Conservation (phyloP, 768 basidiomycete genomes). For the Daedaleopsis sinensis region DNA sequence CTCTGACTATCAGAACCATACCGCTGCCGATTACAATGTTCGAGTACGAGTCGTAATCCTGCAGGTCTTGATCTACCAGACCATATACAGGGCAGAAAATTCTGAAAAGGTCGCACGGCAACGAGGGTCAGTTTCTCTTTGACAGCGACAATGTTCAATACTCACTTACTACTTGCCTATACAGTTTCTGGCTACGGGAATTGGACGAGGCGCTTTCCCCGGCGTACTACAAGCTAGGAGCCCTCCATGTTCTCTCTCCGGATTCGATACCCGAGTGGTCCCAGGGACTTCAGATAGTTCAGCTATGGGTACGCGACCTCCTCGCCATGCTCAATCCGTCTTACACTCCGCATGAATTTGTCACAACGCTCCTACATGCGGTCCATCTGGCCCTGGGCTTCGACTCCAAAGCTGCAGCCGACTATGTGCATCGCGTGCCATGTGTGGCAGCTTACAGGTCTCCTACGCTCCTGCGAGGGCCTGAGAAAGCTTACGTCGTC, state of each 20-base stretch:
- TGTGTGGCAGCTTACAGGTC: conserved; percentile 21
- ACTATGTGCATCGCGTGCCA: conserved; percentile 38
- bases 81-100: conserved; percentile 21
- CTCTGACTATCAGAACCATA: conserved; percentile 11
- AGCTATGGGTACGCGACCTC: conserved; percentile 48
- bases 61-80: conserved; percentile 51
- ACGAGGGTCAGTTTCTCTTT: background rate
- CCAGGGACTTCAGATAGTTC: conserved; percentile 40
- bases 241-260: conserved; percentile 38
- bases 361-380: conserved; percentile 45
- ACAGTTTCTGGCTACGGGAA: conserved; percentile 48
- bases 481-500: conserved; percentile 28
- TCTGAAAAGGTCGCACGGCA: too few species aligned
- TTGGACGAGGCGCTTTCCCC: conserved; percentile 58
- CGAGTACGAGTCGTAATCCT: conserved; percentile 50
- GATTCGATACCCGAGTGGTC: conserved; percentile 42
- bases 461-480: background rate
- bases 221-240: conserved; percentile 47
- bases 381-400: conserved; percentile 42
- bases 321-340: conserved; percentile 36
- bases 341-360: conserved; percentile 26
- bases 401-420: conserved; percentile 35
- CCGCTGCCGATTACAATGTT: conserved; percentile 37
- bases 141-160: too few species aligned
- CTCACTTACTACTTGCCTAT: too few species aligned